phyloP scores from a whole-genome alignment of 495 filamentous ascomycete species.

The Xylaria venustula region DNA sequence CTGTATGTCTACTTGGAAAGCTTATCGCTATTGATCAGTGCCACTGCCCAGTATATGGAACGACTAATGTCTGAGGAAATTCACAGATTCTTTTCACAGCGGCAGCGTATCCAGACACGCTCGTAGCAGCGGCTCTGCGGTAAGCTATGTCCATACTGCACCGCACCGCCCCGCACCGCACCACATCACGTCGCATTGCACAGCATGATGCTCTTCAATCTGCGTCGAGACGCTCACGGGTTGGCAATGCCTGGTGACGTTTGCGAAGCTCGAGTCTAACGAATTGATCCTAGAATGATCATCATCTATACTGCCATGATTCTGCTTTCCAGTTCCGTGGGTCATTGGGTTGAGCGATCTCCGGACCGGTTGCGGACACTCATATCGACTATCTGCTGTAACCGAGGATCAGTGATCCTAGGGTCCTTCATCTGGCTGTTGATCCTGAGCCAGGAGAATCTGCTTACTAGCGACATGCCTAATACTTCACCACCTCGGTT shows the following conservation, averaged over 20 bases:
- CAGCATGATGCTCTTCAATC: neutral
- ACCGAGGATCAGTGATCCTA: slow-evolving; percentile 48
- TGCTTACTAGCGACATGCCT: slow-evolving; percentile 11
- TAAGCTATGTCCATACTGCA: slow-evolving; percentile 10
- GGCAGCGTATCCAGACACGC: slow-evolving; percentile 55
- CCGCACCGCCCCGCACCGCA: neutral
- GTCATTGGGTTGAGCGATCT: slow-evolving; percentile 46
- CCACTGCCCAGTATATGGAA: too few species aligned
- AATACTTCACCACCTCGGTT: neutral
- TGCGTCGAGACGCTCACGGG: too few species aligned
- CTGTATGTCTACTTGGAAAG: slow-evolving; percentile 21
- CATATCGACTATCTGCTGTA: slow-evolving; percentile 38
- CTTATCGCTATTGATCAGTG: neutral
- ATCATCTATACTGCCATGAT: slow-evolving; percentile 34
- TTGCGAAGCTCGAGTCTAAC: neutral
- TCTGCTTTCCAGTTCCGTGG: slow-evolving; percentile 36
- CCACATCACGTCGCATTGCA: neutral
- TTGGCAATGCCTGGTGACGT: too few species aligned
- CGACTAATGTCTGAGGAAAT: too few species aligned
- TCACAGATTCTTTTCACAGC: slow-evolving; percentile 62
- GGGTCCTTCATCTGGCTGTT: slow-evolving; percentile 49
- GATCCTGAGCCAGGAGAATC: slow-evolving; percentile 36
- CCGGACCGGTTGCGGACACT: slow-evolving; percentile 41
- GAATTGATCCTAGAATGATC: slow-evolving; percentile 19
- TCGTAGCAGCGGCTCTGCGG: slow-evolving; percentile 46